Evolutionary conservation across 1,139 yeast genomes (phyloP), one percentile per base, ranked within the genome.

Genomic region (Geotrichum klebahnii): DNA sequence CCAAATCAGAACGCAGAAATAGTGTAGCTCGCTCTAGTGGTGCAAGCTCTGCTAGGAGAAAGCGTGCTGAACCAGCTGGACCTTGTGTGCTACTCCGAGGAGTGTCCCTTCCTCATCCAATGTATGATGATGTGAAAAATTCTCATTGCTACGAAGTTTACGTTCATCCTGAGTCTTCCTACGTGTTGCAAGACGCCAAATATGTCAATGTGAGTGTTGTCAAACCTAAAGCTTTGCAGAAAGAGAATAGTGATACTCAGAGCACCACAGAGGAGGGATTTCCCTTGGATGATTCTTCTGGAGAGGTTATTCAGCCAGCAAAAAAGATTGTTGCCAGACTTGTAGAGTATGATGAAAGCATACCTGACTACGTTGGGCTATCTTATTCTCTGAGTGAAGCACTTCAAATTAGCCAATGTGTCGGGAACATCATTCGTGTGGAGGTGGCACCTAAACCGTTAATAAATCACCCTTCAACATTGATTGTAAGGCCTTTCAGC

Each of bases 161-260:
- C 58, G 74, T 70, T 9, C 73, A 77, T 60, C 66, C 68, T 50
- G 68, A 63, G 36, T 72, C 72, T 12, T 61, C 63, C 1, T 62
- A 56, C 48, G 61, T 64, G 2, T 59, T 78, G 12, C 63, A 63
- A 24, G 61, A 66, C 6, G 64, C 74, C 2, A 76, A 74, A 32
- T 78, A 70, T 61, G 88, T 82, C 5, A 75, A 76, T 8, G 81
- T 85, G 0, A 76, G 84, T 0, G 70, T 83, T 0, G 66, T 84
- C 31, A 50, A 51, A 22, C 67, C 67, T 5, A 54, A 61, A 23
- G 46, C 57, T 8, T 37, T 58, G 10, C 52, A 55, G 34, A 52
- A 53, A 12, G 29, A 26, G 9, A 32, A 34, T 24, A 16, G 34
- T 16, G 26, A 41, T 17, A 16, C 48, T 16, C 37, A 38, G 19